Evolutionary conservation across 192 early-diverging fungal genomes (phyloP), one percentile per base, ranked within the genome.

Genomic region (Coemansia sp.): DNA sequence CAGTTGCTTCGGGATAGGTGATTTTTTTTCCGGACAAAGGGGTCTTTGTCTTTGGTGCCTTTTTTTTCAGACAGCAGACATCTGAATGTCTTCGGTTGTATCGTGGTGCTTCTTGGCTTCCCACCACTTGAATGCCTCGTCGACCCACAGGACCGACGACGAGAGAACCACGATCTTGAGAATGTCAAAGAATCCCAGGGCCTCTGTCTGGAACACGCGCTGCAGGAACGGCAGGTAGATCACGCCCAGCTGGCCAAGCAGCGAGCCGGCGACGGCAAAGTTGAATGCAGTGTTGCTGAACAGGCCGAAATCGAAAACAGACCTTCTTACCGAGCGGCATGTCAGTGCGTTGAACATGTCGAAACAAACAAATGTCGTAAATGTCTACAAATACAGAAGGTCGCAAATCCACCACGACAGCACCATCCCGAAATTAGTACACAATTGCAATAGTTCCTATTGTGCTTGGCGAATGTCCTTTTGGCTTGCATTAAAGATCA

Each of bases 331-430:
- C 7, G 95, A 96, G 28, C 96, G 89, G 80, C 96, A 98, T 11
- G 93, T 84, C 48, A 96, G 76, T 10, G 93, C 90, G 73, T 98
- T 98, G 83, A 93, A 97, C 88, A 97, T 92, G 70, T 96, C 95
- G 76, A 94, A 97, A 61, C 96, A 88, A 33, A 98, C 95, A 85
- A 98, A 95, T 32, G 90, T 91, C 5, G 96, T 97, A 69, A 98
- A 98, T 0, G 96, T 96, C 92, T 93, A 84, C 16, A 67, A 48
- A 45, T 50, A 60, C 1, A 16, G 12, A 32, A 60, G 25, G 22
- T 25, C 30, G 40, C 14, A 48, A 58, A 55, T 55, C 52, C 22
- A 45, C 42, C 42, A 36, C 34, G 16, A 16, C 12, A 45, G 2
- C 2, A 45, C 8, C 42, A 45, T 16, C 42, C 16, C 12, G 16